Base-by-base conservation (phyloP, 2,329 filamentous ascomycete genomes). In the Pyricularia grisea region DNA sequence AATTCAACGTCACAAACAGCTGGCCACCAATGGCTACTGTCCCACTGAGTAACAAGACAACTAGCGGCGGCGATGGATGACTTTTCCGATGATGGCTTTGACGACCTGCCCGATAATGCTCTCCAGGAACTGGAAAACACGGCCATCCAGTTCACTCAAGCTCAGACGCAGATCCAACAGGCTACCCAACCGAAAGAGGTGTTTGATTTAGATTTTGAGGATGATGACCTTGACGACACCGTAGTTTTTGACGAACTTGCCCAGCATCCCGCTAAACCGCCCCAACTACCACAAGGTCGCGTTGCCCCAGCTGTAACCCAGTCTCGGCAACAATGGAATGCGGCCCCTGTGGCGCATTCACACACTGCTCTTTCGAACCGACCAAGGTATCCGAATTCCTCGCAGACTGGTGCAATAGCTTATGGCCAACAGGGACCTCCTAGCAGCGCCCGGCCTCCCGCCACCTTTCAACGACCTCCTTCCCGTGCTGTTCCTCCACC, bases 71-170 rank as follows among this genome's bases (percentile, higher is more conserved):
- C 68, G 67, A 84, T 84, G 79, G 86, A 88, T 79, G 84, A 87
- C 71, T 90, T 88, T 75, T 86, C 83, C 70, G 88, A 90, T 75
- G 88, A 89, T 75, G 87, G 83, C 70, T 81, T 91, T 73, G 87
- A 90, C 76, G 81, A 84, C 60, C 79, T 90, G 61, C 85, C 87
- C 72, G 81, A 84, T 71, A 83, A 84, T 71, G 81, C 81, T 65
- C 79, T 90, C 3, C 82, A 87, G 73, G 87, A 89, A 75, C 84
- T 91, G 71, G 88, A 91, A 75, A 84, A 85, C 73, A 84, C 85
- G 74, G 88, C 88, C 58, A 86, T 90, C 72, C 84, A 85, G 72
- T 83, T 83, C 72, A 90, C 88, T 4, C 86, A 88, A 72, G 81
- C 79, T 42, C 81, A 78, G 64, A 27, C 65, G n/a, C 73, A 76